A percentile compares a stretch with the other conserved stretches of the same genome.
Conservation (phyloP, 129 eudicot species). For the Flaveria trinervia region DNA sequence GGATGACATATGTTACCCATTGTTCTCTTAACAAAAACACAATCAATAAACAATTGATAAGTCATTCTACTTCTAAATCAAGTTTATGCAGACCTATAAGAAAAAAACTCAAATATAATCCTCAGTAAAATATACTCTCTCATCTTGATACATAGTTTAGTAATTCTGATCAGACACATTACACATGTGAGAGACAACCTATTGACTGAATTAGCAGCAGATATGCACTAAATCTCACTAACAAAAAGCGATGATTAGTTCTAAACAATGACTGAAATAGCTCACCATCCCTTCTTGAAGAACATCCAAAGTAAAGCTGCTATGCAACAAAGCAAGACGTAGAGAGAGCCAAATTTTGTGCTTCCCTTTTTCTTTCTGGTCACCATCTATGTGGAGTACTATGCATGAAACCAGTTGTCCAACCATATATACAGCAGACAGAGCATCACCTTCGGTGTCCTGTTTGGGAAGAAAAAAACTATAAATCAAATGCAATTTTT, state of each 20-base stretch:
- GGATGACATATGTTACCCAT: neutral
- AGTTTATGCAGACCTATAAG: neutral
- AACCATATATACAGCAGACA: constrained; percentile 59
- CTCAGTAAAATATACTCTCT: constrained; percentile 5
- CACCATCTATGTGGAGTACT: constrained; percentile 74
- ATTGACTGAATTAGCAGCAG: constrained; percentile 11
- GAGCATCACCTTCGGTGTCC: constrained; percentile 55
- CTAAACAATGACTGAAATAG: constrained; percentile 1
- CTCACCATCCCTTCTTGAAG: constrained; percentile 98
- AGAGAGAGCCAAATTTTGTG: constrained; percentile 83
- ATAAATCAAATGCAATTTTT: neutral
- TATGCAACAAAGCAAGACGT: constrained; percentile 75
- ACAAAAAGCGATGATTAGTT: neutral
- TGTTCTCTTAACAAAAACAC: constrained; percentile 5
- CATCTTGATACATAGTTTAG: constrained; percentile 2
- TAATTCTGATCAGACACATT: constrained; percentile 7
- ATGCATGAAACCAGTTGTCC: constrained; percentile 95
- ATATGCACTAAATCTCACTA: neutral
- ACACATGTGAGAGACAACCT: neutral
- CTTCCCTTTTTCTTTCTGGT: constrained; percentile 74
- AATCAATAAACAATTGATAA: neutral
- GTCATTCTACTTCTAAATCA: constrained; percentile 5
- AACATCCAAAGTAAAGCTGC: constrained; percentile 62
- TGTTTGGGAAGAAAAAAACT: constrained; percentile 24
- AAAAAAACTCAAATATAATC: neutral